Base-by-base conservation (phyloP, 1,284 basidiomycete species). In the Melanopsichium pennsylvanicum region DNA sequence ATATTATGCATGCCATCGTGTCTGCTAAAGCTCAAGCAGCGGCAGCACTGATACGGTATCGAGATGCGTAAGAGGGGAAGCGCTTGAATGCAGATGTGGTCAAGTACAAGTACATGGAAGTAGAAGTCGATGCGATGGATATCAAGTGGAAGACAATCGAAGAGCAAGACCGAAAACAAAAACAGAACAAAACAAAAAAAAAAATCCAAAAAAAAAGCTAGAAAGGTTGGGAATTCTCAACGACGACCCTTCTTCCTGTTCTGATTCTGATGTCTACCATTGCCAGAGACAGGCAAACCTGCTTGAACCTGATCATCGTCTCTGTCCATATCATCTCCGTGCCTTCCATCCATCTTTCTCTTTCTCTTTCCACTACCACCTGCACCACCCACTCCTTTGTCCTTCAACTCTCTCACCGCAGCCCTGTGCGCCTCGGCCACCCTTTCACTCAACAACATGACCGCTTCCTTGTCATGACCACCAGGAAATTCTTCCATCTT, bases 401-500 rank as follows among this genome's bases (percentile, higher is more conserved):
- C 78, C 42, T 73, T 74, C 22, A 81, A 35, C 55, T 97, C 94
- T 34, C 86, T 86, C 36, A 88, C 87, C 3, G 95, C 94, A 31
- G 92, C 84, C 47, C 96, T 85, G 13, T 87, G 87, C 0, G 95
- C 96, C 81, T 97, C 92, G 19, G 90, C 88, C 13, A 96, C 95
- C 1, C 94, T 86, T 81, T 98, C 95, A 52, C 88, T 87, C 52
- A 98, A 83, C 26, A 97, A 83, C 41, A 90, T 89, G 13, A 97
- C 88, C 68, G 93, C 93, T 77, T 97, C 92, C 70, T 90, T 88
- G 78, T 96, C 93, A 2, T 89, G 90, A 4, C 68, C 72, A 15
- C 80, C 82, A 4, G 92, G 88, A 86, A 93, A 98, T 25, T 91
- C 84, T 29, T 89, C 89, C 88, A 98, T 90, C 82, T 94, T 92